These are phyloP conservation scores for Penicillium sclerotiorum DNA, from an alignment of 2,329 filamentous ascomycete species.

Conservation along the genomic window DNA sequence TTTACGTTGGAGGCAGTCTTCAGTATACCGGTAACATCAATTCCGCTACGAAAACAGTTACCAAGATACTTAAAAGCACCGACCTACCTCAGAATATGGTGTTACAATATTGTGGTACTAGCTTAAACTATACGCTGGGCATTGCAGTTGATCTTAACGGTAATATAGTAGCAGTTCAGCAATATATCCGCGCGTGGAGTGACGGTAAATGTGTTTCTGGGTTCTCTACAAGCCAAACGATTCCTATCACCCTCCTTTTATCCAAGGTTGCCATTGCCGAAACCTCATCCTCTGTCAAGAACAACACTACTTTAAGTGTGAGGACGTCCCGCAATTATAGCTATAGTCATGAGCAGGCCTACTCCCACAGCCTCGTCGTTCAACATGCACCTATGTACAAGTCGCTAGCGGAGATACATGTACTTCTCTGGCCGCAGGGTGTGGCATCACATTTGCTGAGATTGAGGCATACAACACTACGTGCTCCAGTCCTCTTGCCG, in stretches of 20 bases:
- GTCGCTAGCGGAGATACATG: background rate
- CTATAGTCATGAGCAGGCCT: background rate
- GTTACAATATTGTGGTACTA: background rate
- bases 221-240: background rate
- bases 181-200: background rate
- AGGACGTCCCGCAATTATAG: background rate
- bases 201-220: background rate
- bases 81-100: too few species aligned
- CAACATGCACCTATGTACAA: background rate
- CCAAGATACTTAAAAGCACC: background rate
- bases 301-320: background rate
- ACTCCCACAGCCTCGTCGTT: background rate
- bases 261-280: background rate
- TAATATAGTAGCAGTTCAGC: background rate
- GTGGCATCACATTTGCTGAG: conserved; percentile 38
- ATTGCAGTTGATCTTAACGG: background rate
- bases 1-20: background rate
- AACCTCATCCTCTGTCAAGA: background rate
- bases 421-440: background rate
- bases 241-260: background rate
- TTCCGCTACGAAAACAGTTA: background rate
- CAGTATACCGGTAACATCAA: background rate
- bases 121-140: background rate
- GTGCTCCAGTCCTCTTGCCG: conserved; percentile 33
- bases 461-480: conserved; percentile 45